Conservation (phyloP, 352 stramenopile genomes). For the Phytopythium cucurbitacearum region DNA sequence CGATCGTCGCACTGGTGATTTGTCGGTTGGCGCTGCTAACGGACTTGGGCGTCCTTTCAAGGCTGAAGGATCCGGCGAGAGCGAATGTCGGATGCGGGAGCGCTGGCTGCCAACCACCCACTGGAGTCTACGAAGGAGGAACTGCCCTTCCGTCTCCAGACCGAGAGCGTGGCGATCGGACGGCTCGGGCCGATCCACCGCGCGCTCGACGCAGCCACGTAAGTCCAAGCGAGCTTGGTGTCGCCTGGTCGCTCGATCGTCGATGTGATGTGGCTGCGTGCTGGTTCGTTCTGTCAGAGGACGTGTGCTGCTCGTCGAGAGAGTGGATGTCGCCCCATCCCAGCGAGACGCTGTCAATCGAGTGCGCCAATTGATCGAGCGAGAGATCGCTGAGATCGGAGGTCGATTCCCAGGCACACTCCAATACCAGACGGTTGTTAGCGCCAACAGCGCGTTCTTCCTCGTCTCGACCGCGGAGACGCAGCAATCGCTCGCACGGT, state of each 20-base stretch:
- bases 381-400: slow-evolving; percentile 8
- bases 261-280: background rate
- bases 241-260: background rate
- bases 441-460: background rate
- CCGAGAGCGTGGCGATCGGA: slow-evolving; percentile 26
- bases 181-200: slow-evolving; percentile 34
- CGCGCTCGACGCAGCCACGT: slow-evolving; percentile 26
- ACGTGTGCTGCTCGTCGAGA: slow-evolving; percentile 21
- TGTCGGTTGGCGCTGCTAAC: too few species aligned
- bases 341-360: background rate
- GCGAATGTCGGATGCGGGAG: background rate
- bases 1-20: too few species aligned
- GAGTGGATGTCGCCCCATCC: slow-evolving; percentile 13
- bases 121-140: background rate
- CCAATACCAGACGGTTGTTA: slow-evolving; percentile 14
- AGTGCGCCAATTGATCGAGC: slow-evolving; percentile 6
- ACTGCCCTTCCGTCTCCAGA: slow-evolving; percentile 13
- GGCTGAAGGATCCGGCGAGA: background rate
- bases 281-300: slow-evolving; percentile 9
- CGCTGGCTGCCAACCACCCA: too few species aligned
- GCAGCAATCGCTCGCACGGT: slow-evolving; percentile 4
- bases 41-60: background rate
- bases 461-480: background rate
- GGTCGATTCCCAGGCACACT: slow-evolving; percentile 14
- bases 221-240: slow-evolving; percentile 1